Conservation (phyloP, 1,284 basidiomycete species). For the Ceratobasidium sp. region DNA sequence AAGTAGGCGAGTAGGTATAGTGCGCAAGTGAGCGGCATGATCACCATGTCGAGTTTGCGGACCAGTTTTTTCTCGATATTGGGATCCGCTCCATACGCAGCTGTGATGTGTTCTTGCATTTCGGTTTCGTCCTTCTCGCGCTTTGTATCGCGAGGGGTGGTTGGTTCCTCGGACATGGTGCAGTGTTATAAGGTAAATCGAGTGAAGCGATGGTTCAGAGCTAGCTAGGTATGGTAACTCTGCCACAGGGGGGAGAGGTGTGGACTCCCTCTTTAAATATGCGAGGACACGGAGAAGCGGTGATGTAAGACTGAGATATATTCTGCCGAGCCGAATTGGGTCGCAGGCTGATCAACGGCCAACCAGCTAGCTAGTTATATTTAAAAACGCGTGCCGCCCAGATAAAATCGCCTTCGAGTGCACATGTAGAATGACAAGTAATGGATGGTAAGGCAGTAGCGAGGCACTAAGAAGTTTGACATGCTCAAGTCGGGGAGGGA, state of each 20-base stretch:
- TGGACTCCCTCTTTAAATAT: background rate
- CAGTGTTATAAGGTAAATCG: background rate
- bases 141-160: background rate
- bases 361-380: no score
- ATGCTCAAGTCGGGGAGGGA: no score
- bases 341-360: no score
- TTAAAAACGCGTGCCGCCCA: no score
- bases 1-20: conserved; percentile 79
- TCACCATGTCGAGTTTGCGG: conserved; percentile 69
- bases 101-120: background rate
- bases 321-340: no score
- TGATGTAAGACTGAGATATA: background rate
- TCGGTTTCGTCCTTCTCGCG: background rate
- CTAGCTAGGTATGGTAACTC: background rate
- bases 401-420: no score
- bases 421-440: no score
- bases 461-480: no score
- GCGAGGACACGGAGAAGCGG: background rate
- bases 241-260: background rate
- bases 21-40: conserved; percentile 72
- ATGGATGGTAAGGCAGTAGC: no score
- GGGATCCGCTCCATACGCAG: background rate
- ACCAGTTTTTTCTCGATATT: conserved; percentile 61
- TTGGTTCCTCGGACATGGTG: background rate
- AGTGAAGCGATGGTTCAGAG: background rate